Evolutionary conservation across 202 grass and related monocot genomes (phyloP).

Genomic region (Saccharum hybrid): DNA sequence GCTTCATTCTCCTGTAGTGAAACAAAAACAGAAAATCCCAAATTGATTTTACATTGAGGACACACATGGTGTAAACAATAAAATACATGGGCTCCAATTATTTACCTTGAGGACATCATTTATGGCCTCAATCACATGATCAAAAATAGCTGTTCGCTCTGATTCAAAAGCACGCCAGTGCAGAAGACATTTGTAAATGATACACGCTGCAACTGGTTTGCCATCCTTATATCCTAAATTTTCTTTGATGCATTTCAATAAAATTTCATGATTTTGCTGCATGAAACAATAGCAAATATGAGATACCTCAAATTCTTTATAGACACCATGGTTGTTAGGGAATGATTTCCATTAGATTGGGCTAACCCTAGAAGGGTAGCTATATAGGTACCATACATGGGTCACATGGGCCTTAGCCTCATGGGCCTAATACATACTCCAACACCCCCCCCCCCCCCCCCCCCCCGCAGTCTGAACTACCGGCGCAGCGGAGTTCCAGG

Average conservation of each 20-base stretch:
- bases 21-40: background rate
- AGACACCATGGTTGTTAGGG: background rate
- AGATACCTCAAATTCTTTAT: slow-evolving; percentile 27
- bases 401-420: too few species aligned
- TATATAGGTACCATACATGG: too few species aligned
- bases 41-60: slow-evolving; percentile 18
- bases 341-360: too few species aligned
- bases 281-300: slow-evolving; percentile 41
- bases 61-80: slow-evolving; percentile 30
- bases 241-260: slow-evolving; percentile 84
- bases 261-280: slow-evolving; percentile 93
- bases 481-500: too few species aligned
- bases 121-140: slow-evolving; percentile 89
- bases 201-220: slow-evolving; percentile 86
- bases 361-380: too few species aligned
- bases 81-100: slow-evolving; percentile 9
- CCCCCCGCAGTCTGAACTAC: too few species aligned
- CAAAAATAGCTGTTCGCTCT: slow-evolving; percentile 93
- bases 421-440: too few species aligned
- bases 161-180: slow-evolving; percentile 89
- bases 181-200: slow-evolving; percentile 88
- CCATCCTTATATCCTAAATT: slow-evolving; percentile 89
- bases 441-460: too few species aligned
- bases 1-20: slow-evolving; percentile 63
- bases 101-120: slow-evolving; percentile 91